Conservation (phyloP, 306 rosid species). For the Mimosa pudica region DNA sequence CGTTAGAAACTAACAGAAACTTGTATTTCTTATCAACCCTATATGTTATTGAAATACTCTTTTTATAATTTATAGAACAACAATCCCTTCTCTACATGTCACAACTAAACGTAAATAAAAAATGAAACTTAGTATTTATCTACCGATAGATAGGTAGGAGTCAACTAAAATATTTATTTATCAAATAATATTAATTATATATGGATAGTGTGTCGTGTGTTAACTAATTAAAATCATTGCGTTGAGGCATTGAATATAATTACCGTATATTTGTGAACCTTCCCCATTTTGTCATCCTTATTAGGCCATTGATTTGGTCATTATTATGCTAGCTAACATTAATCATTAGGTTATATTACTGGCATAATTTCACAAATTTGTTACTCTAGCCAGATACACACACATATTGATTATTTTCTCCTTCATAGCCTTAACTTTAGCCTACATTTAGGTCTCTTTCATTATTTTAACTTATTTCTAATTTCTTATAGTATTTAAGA, state of each 20-base stretch:
- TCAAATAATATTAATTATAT: not conserved
- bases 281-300: constrained; percentile 44
- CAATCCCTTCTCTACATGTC: constrained; percentile 20
- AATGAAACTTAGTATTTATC: not conserved
- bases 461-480: not conserved
- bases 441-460: not conserved
- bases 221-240: not conserved
- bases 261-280: not conserved
- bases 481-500: not conserved
- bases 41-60: constrained; percentile 21
- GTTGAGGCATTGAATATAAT: constrained; percentile 40
- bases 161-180: not conserved
- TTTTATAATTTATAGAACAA: constrained; percentile 12
- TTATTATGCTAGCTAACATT: not conserved
- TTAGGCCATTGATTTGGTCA: constrained; percentile 30
- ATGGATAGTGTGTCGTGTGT: not conserved
- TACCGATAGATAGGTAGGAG: not conserved
- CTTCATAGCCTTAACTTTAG: not conserved
- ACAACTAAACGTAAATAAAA: constrained; percentile 25
- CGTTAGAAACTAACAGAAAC: too few relatives aligned
- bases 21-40: too few relatives aligned
- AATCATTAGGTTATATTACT: constrained; percentile 41
- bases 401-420: not conserved
- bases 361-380: not conserved
- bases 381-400: not conserved